Evolutionary conservation across 2,329 filamentous ascomycete genomes (phyloP), one percentile per base, ranked within the genome.

Genomic region (Neofusicoccum kwambonambiense): DNA sequence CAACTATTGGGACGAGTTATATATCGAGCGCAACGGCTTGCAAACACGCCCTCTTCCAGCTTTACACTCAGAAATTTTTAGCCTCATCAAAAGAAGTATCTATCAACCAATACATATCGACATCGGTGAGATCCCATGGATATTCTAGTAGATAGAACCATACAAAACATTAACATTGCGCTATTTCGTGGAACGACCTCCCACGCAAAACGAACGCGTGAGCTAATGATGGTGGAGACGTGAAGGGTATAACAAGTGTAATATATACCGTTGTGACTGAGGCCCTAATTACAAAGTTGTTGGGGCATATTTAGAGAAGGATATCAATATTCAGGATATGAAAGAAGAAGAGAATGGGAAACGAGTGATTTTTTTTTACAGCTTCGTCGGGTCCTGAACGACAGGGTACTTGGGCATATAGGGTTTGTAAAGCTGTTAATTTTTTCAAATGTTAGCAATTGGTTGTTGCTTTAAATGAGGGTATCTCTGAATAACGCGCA

Each of bases 321-420:
- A 13, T 47, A 47, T 60, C 54, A 58, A 45, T 9, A 44, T 12
- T 22, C 6, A 22, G 17, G 4, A 44, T 22, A 19, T 22, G 52
- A 9, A 56, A 8, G 6, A 15, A 7, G 8, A 7, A 11, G 7
- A 31, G 17, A 34, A n/a, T 3, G 54, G 1, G 6, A 44, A 34
- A 3, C 41, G 41, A 11, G 39, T 12, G 27, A 9, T 17, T 2
- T 45, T 45, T 17, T 2, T 45, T 45, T 37, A 64, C 12, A 62
- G 37, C 47, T 44, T 47, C 8, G 62, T 64, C 17, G 63, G 63
- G 37, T 65, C 47, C 52, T 70, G 67, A 0, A 72, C 27, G 1
- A 72, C 68, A 42, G 71, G 71, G 15, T 72, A 72, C 22, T 68
- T 66, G 7, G 71, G 67, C 1, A 69, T 56, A 17, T 70, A 67